Conservation (phyloP, 805 yeast species). For the Teunomyces cretensis region DNA sequence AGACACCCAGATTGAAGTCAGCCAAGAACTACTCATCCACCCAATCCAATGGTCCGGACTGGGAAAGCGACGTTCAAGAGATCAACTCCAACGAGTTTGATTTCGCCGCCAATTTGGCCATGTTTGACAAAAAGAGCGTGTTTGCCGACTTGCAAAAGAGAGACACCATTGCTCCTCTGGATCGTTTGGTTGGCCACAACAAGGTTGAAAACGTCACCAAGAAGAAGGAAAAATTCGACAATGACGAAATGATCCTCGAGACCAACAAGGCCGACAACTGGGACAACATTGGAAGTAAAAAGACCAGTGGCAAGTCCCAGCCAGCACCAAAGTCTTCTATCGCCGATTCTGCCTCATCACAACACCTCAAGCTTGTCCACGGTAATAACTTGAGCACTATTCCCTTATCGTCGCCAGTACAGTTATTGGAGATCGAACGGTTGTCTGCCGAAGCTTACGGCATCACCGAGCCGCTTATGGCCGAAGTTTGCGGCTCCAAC, state of each 20-base stretch:
- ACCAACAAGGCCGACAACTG: conserved; percentile 46
- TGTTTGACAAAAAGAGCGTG: conserved; percentile 78
- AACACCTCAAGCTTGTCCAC: conserved; percentile 19
- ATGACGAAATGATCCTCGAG: conserved; percentile 72
- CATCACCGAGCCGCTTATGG: conserved; percentile 45
- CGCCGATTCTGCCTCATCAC: background rate
- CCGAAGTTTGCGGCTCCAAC: conserved; percentile 71
- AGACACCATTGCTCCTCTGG: conserved; percentile 59
- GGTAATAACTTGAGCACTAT: conserved; percentile 29
- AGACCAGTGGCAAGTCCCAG: conserved; percentile 10
- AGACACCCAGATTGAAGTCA: conserved; percentile 3
- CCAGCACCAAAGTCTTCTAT: background rate
- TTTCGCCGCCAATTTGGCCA: conserved; percentile 75
- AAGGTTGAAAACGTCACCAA: conserved; percentile 34
- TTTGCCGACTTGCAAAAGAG: conserved; percentile 70
- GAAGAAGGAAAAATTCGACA: conserved; percentile 54
- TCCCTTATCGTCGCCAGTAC: conserved; percentile 74
- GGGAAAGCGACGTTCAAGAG: conserved; percentile 47
- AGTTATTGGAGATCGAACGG: conserved; percentile 73
- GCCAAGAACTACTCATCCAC: conserved; percentile 6
- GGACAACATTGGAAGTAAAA: conserved; percentile 43
- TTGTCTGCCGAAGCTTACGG: conserved; percentile 50
- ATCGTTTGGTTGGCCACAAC: conserved; percentile 76
- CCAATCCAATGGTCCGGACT: conserved; percentile 37
- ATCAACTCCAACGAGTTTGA: conserved; percentile 72